Base-by-base conservation (phyloP, 495 filamentous ascomycete species). In the Trichoderma erinaceum region DNA sequence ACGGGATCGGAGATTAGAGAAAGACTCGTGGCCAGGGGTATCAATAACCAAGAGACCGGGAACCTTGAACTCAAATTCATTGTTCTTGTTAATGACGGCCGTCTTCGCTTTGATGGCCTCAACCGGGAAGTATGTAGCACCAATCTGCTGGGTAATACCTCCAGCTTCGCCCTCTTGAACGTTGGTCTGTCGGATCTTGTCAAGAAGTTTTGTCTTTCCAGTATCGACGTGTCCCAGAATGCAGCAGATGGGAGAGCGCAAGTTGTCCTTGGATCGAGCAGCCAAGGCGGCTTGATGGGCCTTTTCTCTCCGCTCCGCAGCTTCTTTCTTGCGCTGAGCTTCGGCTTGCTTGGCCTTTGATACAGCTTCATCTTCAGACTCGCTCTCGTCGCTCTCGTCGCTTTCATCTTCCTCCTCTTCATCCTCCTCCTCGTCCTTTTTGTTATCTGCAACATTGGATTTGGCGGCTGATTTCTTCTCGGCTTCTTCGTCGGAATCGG, bases 221-320 rank as follows among this genome's bases (percentile, higher is more conserved):
- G 96, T 99, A 87, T 99, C 96, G 84, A 99, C 96, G 85, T 99
- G 96, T 69, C 96, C 96, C 64, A 99, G 86, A 85, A 99, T 98
- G 89, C 94, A 97, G 82, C 96, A 99, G 77, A 99, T 99, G 44
- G 95, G 95, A 65, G 94, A 97, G 43, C 96, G 91, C 35, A 99
- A 89, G 77, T 99, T 87, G 74, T 98, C 92, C 80, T 91, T 92
- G 0, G 93, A 97, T 66, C 93, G 86, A 68, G 94, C 95, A 46
- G 92, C 93, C 75, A 97, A 74, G 29, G 95, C 95, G 66, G 93
- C 94, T 76, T 97, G 90, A 75, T 97, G 92, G 67, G 91, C 87
- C 79, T 90, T 90, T 78, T 92, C 89, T 69, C 94, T 86, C 68
- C 93, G 86, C 69, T 93, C 92, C n/a, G 91, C 92, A 65, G 91